Conservation (phyloP, 805 yeast species). For the Metschnikowia continentalis region DNA sequence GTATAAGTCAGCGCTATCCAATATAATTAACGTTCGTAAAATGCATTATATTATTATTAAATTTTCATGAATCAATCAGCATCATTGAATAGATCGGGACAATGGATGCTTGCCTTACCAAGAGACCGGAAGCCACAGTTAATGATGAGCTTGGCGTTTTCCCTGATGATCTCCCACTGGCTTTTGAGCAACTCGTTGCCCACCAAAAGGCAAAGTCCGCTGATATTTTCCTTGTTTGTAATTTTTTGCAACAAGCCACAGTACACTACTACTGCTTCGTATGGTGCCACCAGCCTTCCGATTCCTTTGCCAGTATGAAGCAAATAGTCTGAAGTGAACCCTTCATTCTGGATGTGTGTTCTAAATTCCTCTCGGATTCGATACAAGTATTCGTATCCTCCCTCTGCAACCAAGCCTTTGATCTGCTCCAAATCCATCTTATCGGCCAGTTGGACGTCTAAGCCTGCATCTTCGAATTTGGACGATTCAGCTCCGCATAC, state of each 20-base stretch:
- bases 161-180: conserved; percentile 42
- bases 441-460: conserved; percentile 11
- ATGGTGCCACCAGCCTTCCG: conserved; percentile 18
- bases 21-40: conserved; percentile 4
- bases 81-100: conserved; percentile 33
- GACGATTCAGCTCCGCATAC: conserved; percentile 32
- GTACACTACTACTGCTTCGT: conserved; percentile 30
- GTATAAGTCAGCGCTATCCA: conserved; percentile 1
- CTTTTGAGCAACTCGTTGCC: conserved; percentile 34
- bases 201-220: conserved; percentile 40
- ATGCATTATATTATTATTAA: not conserved
- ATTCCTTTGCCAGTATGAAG: conserved; percentile 9
- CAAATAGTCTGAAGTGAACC: conserved; percentile 6
- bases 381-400: conserved; percentile 32
- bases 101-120: conserved; percentile 34
- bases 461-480: conserved; percentile 16
- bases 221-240: conserved; percentile 34
- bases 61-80: conserved; percentile 1
- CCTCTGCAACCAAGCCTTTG: conserved; percentile 28
- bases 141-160: conserved; percentile 38
- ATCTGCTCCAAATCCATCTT: conserved; percentile 20
- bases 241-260: conserved; percentile 31
- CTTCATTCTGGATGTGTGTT: not conserved
- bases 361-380: conserved; percentile 34
- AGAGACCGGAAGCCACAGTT: conserved; percentile 40